Evolutionary conservation across 768 basidiomycete species (phyloP), one percentile per base, ranked within the genome.

Genomic region (Gloeopeniophorella convolvens): DNA sequence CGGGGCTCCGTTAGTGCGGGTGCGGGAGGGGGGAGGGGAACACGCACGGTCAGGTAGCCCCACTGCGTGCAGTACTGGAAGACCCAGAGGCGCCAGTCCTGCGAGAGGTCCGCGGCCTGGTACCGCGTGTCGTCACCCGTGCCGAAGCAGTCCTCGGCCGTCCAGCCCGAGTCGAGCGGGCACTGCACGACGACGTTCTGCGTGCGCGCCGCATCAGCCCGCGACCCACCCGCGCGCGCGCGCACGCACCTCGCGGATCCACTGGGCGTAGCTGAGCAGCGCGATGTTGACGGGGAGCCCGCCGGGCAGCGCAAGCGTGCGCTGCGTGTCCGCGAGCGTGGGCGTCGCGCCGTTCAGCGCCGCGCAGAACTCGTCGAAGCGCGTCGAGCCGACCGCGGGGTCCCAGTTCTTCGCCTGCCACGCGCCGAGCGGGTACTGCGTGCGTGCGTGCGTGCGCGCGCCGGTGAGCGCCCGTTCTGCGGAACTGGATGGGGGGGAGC

Each of bases 21-120:
- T 28, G 9, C 18, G 26, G 24, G 20, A 37, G 8, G 3, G 9
- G 16, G 15, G 24, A 26, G 28, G 27, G 16, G 41, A 11, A 21
- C 30, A 15, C 78, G 28, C 59, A 87, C 89, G 26, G 75, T 82
- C 64, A 95, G 93, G 66, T 90, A 99, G 2, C 93, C 95, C 95
- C 95, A 97, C 60, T 95, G 80, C 0, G 89, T 92, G 70, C 91
- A 94, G 50, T 89, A 88, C 69, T 91, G 94, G 74, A 92, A 96
- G 5, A 71, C 59, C 94, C 94, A 98, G 12, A 82, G 66, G 27
- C 91, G 78, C 94, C 94, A 97, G 1, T 76, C 77, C 60, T 90
- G 79, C 45, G 78, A 72, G 13, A 92, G 68, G 20, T 77, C 78
- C 1, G 75, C 77, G 15, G 73, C 70, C 57, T 75, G 73, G 65